Evolutionary conservation across 768 basidiomycete species (phyloP).

Genomic region (Pulveroboletus sp.): DNA sequence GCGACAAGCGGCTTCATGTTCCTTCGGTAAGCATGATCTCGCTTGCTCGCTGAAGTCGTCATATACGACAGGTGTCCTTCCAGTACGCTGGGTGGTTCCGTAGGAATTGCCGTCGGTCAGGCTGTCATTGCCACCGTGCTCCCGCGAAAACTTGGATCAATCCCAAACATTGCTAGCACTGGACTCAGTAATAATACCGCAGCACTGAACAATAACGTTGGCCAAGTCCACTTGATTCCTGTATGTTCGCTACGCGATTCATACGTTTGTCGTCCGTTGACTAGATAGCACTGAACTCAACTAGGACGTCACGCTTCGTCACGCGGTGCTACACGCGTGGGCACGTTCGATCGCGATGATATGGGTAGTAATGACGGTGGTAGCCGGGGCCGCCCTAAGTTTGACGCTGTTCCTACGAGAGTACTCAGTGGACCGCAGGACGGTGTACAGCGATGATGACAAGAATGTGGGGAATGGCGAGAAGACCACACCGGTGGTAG

Average conservation of each 20-base stretch:
- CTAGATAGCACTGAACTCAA: background rate
- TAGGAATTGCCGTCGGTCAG: slow-evolving; percentile 68
- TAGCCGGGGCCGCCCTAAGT: slow-evolving; percentile 50
- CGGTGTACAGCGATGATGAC: slow-evolving; percentile 34
- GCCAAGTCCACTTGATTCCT: slow-evolving; percentile 31
- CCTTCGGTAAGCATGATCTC: slow-evolving; percentile 41
- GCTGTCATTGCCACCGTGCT: slow-evolving; percentile 60
- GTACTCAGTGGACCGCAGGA: slow-evolving; percentile 54
- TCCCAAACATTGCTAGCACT: slow-evolving; percentile 28
- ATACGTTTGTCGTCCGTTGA: background rate
- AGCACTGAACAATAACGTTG: slow-evolving; percentile 43
- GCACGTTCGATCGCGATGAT: slow-evolving; percentile 56
- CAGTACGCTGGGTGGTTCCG: slow-evolving; percentile 66
- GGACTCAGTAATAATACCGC: slow-evolving; percentile 34
- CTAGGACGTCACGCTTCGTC: slow-evolving; percentile 47
- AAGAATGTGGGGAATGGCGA: slow-evolving; percentile 19
- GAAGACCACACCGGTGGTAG: background rate
- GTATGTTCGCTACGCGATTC: background rate
- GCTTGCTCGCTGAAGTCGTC: background rate
- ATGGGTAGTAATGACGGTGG: slow-evolving; percentile 61
- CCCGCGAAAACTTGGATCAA: slow-evolving; percentile 29
- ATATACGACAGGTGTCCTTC: background rate
- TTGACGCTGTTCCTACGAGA: slow-evolving; percentile 49
- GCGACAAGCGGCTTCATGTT: slow-evolving; percentile 68
- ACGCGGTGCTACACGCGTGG: slow-evolving; percentile 55